Evolutionary conservation across 2,329 filamentous ascomycete genomes (phyloP).

Genomic region (Fusarium anguioides): DNA sequence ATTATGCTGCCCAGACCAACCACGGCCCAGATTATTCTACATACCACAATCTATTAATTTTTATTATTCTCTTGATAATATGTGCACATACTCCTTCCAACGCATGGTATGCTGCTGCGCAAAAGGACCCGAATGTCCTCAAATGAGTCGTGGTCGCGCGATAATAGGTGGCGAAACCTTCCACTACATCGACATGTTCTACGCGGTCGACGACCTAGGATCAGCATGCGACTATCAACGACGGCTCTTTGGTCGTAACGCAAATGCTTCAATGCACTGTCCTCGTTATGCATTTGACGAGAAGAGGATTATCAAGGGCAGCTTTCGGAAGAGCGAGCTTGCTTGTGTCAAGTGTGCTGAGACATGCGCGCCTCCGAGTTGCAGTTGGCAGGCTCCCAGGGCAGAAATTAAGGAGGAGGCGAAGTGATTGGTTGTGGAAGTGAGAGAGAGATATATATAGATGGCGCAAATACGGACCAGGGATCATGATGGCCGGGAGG

Average conservation of each 20-base stretch:
- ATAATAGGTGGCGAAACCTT: conserved; percentile 41
- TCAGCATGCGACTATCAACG: conserved; percentile 46
- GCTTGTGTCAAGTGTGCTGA: conserved; percentile 45
- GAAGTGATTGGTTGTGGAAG: conserved; percentile 2
- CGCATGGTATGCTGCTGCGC: conserved; percentile 45
- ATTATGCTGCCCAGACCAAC: background rate
- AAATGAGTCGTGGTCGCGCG: conserved; percentile 38
- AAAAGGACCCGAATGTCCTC: conserved; percentile 44
- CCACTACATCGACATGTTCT: conserved; percentile 42
- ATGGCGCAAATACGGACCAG: too few relatives aligned
- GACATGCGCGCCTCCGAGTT: conserved; percentile 45
- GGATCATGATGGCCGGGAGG: too few relatives aligned
- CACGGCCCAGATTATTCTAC: background rate
- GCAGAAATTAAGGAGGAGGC: conserved; percentile 9
- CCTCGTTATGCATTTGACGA: conserved; percentile 44
- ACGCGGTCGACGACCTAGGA: conserved; percentile 43
- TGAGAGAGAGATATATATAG: too few relatives aligned
- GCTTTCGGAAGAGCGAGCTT: conserved; percentile 41
- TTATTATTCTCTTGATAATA: background rate
- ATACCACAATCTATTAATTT: background rate
- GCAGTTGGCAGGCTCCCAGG: conserved; percentile 43
- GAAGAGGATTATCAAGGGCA: conserved; percentile 44
- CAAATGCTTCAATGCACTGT: conserved; percentile 38
- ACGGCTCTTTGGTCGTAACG: conserved; percentile 40
- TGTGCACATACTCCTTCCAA: conserved; percentile 47